A percentile compares a stretch with the other conserved stretches of the same genome.
Conservation (phyloP, 257 asterid species). For the Solanum arcanum region DNA sequence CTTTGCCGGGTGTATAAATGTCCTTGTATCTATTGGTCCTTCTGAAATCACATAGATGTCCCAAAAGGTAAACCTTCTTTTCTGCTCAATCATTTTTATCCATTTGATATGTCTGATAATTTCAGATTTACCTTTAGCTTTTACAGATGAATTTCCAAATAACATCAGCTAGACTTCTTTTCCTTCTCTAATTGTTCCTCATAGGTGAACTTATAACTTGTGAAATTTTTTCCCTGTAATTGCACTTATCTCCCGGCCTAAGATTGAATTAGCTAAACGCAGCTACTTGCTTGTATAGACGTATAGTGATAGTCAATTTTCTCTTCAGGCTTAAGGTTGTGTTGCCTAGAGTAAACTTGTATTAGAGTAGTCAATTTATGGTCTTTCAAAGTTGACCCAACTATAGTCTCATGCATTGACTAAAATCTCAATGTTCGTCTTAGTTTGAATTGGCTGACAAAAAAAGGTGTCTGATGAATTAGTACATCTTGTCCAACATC, state of each 20-base stretch:
- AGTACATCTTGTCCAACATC: neutral
- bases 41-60: neutral
- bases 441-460: neutral
- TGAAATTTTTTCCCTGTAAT: neutral
- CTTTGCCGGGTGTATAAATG: too few relatives aligned
- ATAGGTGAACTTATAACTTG: neutral
- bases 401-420: neutral
- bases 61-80: neutral
- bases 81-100: neutral
- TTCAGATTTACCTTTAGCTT: neutral
- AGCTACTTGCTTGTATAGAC: neutral
- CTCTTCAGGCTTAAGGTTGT: neutral
- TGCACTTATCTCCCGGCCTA: neutral
- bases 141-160: neutral
- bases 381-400: neutral
- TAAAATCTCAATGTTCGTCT: neutral
- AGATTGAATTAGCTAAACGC: neutral
- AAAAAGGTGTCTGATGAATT: neutral
- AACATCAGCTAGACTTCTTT: neutral
- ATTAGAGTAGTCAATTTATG: neutral
- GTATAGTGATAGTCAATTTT: neutral
- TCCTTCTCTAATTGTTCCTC: neutral
- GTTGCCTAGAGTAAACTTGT: neutral
- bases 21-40: neutral
- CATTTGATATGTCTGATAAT: neutral